phyloP scores from a whole-genome alignment of 495 filamentous ascomycete species.

The Parmelia sp. region DNA sequence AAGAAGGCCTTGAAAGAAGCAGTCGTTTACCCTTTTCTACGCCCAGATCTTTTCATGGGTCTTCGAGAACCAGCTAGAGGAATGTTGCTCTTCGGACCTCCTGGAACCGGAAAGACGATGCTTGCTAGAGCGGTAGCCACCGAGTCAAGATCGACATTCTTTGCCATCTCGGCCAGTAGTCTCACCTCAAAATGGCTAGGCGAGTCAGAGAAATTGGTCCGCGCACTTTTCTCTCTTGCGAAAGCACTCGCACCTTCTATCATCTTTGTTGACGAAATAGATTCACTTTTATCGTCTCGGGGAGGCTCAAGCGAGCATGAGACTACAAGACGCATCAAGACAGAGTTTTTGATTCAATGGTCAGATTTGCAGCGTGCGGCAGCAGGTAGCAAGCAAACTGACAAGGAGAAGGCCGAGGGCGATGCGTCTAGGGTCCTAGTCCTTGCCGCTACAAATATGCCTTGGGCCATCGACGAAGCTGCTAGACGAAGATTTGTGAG shows the following conservation, averaged over 20 bases:
- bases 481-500: slow-evolving; percentile 87
- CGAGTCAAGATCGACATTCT: slow-evolving; percentile 92
- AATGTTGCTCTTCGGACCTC: slow-evolving; percentile 94
- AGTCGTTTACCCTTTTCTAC: slow-evolving; percentile 94
- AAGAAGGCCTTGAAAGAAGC: slow-evolving; percentile 93
- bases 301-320: slow-evolving; percentile 84
- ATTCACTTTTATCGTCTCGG: slow-evolving; percentile 82
- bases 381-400: slow-evolving; percentile 70
- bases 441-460: slow-evolving; percentile 90
- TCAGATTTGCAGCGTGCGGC: slow-evolving; percentile 87
- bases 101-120: slow-evolving; percentile 98
- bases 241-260: slow-evolving; percentile 98
- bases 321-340: slow-evolving; percentile 89
- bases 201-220: slow-evolving; percentile 95
- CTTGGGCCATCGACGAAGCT: slow-evolving; percentile 97
- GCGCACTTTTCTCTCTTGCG: slow-evolving; percentile 93
- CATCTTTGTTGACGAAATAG: slow-evolving; percentile 99
- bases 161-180: slow-evolving; percentile 90
- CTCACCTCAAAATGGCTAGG: slow-evolving; percentile 95
- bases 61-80: slow-evolving; percentile 89
- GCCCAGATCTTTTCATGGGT: slow-evolving; percentile 92
- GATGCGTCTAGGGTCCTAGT: slow-evolving; percentile 89
- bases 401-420: slow-evolving; percentile 63
- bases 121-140: slow-evolving; percentile 91
- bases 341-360: slow-evolving; percentile 98